These are phyloP conservation scores for Carpinus viminea DNA, from an alignment of 306 rosid species.

Conservation along the genomic window DNA sequence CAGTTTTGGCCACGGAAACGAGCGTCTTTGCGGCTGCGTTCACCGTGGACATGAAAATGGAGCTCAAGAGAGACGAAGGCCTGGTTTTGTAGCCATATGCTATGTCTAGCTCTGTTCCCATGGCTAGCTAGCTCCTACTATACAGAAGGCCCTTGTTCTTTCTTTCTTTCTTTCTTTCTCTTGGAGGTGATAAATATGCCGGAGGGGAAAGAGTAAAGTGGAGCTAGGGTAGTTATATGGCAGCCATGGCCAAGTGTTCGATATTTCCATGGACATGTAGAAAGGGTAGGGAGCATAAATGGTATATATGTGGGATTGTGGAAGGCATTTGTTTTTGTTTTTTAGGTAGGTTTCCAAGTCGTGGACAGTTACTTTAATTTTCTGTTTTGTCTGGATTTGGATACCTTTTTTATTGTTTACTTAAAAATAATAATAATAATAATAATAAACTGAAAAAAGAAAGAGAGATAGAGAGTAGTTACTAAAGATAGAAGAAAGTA, in stretches of 20 bases:
- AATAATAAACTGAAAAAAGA: too few species aligned
- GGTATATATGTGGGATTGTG: not conserved
- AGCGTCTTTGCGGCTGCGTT: constrained; percentile 44
- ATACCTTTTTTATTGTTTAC: not conserved
- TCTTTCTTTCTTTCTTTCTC: not conserved
- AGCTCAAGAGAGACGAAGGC: constrained; percentile 23
- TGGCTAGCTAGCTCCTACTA: not conserved
- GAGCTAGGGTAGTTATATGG: not conserved
- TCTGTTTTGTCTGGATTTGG: not conserved
- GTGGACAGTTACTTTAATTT: not conserved
- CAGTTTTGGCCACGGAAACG: constrained; percentile 34
- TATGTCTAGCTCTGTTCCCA: not conserved
- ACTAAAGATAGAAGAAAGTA: too few species aligned
- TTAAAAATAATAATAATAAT: too few species aligned
- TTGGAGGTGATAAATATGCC: not conserved
- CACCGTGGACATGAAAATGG: constrained; percentile 40
- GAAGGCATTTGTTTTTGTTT: not conserved
- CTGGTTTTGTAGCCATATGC: constrained; percentile 10
- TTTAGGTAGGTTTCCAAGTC: not conserved
- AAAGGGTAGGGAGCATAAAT: not conserved
- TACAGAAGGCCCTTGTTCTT: not conserved
- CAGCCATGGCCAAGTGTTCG: constrained; percentile 23
- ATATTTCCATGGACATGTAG: constrained; percentile 19
- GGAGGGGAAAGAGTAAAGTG: not conserved
- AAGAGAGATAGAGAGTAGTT: too few species aligned